Evolutionary conservation across 108 stramenopile genomes (phyloP).

Genomic region (Fistulifera solaris): DNA sequence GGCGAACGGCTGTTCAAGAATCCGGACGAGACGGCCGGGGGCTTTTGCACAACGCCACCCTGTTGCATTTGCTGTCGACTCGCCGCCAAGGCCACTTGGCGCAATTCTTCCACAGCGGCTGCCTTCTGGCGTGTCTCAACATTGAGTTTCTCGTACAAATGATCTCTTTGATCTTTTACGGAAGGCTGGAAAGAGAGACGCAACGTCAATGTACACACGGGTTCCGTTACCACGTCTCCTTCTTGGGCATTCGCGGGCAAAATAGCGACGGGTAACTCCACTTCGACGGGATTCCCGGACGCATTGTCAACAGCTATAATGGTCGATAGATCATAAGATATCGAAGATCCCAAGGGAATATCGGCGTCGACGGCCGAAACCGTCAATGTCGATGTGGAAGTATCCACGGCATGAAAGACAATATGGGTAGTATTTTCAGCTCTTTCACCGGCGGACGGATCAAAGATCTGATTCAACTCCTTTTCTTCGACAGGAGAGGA

Average conservation of each 20-base stretch:
- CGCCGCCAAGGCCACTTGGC: conserved; percentile 41
- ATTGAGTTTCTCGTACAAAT: conserved; percentile 65
- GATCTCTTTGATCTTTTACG: conserved; percentile 54
- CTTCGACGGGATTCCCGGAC: conserved; percentile 26
- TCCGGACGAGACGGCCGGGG: conserved; percentile 56
- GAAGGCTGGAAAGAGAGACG: conserved; percentile 65
- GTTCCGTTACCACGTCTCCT: conserved; percentile 17
- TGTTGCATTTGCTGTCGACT: conserved; percentile 26
- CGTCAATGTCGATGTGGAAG: conserved; percentile 48
- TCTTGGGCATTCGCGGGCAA: conserved; percentile 14
- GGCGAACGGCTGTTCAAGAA: conserved; percentile 51
- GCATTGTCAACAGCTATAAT: conserved; percentile 24
- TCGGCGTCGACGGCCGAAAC: conserved; percentile 39
- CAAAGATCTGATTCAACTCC: conserved; percentile 32
- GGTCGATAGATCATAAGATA: conserved; percentile 47
- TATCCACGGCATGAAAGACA: conserved; percentile 51
- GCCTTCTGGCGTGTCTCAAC: conserved; percentile 65
- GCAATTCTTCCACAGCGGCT: conserved; percentile 44
- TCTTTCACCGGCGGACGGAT: conserved; percentile 23
- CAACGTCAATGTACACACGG: conserved; percentile 45
- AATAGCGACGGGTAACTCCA: conserved; percentile 46
- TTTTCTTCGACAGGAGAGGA: conserved; percentile 71
- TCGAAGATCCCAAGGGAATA: conserved; percentile 46
- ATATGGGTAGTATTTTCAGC: conserved; percentile 15
- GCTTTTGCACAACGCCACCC: conserved; percentile 16